Evolutionary conservation across 139 green algal species (phyloP).

Genomic region (Chlamydomonas sp.): DNA sequence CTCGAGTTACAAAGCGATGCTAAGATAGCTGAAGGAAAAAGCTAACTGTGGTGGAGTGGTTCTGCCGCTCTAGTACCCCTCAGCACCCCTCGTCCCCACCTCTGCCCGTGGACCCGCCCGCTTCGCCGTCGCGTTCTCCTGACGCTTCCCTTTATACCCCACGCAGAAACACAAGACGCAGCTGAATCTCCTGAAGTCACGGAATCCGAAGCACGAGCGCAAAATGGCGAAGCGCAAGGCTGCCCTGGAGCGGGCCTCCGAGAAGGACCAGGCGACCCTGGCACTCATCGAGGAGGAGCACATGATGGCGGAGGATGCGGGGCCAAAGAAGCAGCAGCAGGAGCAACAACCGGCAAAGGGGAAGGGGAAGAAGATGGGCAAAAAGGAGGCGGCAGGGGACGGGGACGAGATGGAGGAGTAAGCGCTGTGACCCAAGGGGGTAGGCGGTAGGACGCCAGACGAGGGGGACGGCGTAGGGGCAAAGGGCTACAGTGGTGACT

Average conservation of each 20-base stretch:
- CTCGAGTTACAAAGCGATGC: no score
- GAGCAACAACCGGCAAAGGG: not conserved
- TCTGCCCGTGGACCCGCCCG: not conserved
- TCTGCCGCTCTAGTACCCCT: no score
- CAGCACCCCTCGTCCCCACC: no score
- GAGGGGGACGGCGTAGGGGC: no score
- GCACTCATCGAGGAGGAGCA: not conserved
- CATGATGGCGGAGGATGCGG: not conserved
- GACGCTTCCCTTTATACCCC: not conserved
- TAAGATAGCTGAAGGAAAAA: no score
- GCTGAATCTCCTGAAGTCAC: not conserved
- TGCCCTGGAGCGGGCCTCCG: conserved; percentile 1
- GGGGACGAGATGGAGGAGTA: conserved; percentile 26
- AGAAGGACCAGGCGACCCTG: not conserved
- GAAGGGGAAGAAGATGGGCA: not conserved
- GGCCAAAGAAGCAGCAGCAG: not conserved
- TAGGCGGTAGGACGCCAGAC: no score
- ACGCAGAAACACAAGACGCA: conserved; percentile 33
- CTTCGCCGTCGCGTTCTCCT: not conserved
- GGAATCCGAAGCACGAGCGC: conserved; percentile 25
- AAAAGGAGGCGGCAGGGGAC: not conserved
- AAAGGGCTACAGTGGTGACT: no score
- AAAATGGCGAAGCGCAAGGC: conserved; percentile 23
- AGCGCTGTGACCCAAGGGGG: no score
- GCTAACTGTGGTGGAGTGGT: no score